Evolutionary conservation across 2,329 filamentous ascomycete genomes (phyloP), one percentile per base, ranked within the genome.

Genomic region (Aspergillus thermomutatus): DNA sequence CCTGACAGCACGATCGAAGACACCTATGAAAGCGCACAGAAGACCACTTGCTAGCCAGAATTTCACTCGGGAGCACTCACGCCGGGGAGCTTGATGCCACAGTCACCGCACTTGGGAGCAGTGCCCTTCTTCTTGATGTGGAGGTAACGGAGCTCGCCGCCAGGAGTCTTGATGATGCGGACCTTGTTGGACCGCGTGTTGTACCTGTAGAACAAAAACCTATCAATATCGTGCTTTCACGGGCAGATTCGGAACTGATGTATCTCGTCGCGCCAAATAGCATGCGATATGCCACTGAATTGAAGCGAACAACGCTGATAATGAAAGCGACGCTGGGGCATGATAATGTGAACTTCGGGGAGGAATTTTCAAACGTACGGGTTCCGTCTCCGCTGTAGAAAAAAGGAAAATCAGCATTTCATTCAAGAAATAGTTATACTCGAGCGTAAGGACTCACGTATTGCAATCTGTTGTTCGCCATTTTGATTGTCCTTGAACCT

Each of bases 91-190:
- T 97, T 97, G 83, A 87, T 87, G 77, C 94, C 94, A 78, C 95
- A 99, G 86, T 99, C 94, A 86, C 95, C 91, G 79, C 94, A 99
- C 87, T 99, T 99, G 77, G 94, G 94, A 66, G 92, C 90, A 78
- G 92, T 96, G 72, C 92, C 94, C 80, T 88, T 90, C 91, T 99
- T 99, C 90, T 97, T 97, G 85, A 97, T 92, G 89, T 99, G 93
- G 73, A 97, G 90, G 78, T 96, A 88, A 79, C 94, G 88, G 75
- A 96, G 88, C 79, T 93, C 87, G 79, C 94, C 94, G 80, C 94
- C 95, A 70, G 95, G 94, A 69, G 94, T 99, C 87, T 94, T 94
- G 81, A 96, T 80, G 75, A 95, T 85, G 78, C 94, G 90, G 79
- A 94, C 93, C 82, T 92, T 91, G 90, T 99, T 97, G 80, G 91